These are phyloP conservation scores for Hypoxylon sp. DNA, from an alignment of 2,329 filamentous ascomycete genomes.

Conservation along the genomic window DNA sequence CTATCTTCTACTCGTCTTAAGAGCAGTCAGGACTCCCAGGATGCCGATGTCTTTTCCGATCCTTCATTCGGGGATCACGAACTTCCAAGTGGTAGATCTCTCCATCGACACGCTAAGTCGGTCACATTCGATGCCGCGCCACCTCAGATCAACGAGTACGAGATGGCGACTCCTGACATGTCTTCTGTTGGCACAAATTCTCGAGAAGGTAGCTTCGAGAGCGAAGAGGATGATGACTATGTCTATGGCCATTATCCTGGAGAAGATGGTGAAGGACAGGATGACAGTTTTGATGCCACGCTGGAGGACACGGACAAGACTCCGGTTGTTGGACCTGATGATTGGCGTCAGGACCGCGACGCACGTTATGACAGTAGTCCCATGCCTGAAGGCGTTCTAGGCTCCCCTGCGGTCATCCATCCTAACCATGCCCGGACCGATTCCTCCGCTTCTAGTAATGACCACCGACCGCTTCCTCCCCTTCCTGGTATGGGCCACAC, in stretches of 20 bases:
- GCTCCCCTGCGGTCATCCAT: slow-evolving; percentile 61
- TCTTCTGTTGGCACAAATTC: slow-evolving; percentile 92
- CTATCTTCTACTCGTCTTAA: slow-evolving; percentile 78
- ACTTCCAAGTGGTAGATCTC: slow-evolving; percentile 74
- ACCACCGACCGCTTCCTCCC: slow-evolving; percentile 88
- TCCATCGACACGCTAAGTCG: slow-evolving; percentile 92
- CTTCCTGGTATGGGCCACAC: slow-evolving; percentile 75
- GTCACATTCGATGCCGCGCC: slow-evolving; percentile 96
- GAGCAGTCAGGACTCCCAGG: slow-evolving; percentile 78
- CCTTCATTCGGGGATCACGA: slow-evolving; percentile 71
- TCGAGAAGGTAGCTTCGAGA: slow-evolving; percentile 93
- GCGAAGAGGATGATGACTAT: slow-evolving; percentile 81
- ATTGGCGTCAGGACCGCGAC: slow-evolving; percentile 87
- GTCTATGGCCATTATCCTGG: slow-evolving; percentile 68
- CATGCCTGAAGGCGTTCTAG: slow-evolving; percentile 68
- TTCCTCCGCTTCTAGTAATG: slow-evolving; percentile 82
- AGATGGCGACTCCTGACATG: slow-evolving; percentile 97
- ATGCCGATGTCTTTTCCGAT: slow-evolving; percentile 77
- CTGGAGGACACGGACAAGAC: slow-evolving; percentile 97
- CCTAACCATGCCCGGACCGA: slow-evolving; percentile 75
- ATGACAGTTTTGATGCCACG: slow-evolving; percentile 96
- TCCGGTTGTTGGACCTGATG: slow-evolving; percentile 95
- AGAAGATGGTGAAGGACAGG: slow-evolving; percentile 73
- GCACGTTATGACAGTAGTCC: slow-evolving; percentile 81
- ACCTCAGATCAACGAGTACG: slow-evolving; percentile 96